Evolutionary conservation across 139 green algal genomes (phyloP), one percentile per base, ranked within the genome.

Genomic region (Tetradesmus lagerheimii): DNA sequence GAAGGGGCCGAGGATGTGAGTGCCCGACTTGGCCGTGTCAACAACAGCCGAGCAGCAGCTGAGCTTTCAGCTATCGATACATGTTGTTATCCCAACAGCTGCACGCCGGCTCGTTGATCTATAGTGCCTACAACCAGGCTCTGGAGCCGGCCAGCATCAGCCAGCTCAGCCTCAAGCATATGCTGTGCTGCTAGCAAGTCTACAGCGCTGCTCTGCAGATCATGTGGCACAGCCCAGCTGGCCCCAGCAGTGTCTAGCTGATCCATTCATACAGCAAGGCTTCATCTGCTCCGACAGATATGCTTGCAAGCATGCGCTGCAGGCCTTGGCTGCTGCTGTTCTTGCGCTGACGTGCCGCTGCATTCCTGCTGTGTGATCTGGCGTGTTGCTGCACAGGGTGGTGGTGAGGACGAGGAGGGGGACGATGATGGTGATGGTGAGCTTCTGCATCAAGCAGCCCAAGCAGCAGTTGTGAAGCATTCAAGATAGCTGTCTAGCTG

Each of bases 1-100:
- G 81, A 87, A 39, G 81, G 53, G 29, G 80, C 14, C 20, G 45
- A 86, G 11, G 80, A 86, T 74, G 80, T 87, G 53, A 50, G 81
- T 86, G 43, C 14, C 12, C n/a, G 9, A 38, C n/a, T 4, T 78
- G 67, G 31, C n/a, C 67, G n/a, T 78, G 67, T 78, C 67, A 78
- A 78, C 67, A 78, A 78, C 67, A 39, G n/a, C 67, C n/a, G 57
- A 31, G 57, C 57, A 71, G 57, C 57, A 71, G 57, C 23, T 31
- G 23, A 71, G 57, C 57, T 31, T 31, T 31, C 57, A 71, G 57
- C 57, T 71, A 18, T 71, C 6, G 23, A 23, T 23, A 71, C 16
- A 29, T 41, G 71, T 29, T 41, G 12, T 38, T 79, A 34, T 31
- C 27, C 57, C 23, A 71, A 23, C 57, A 71, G 12, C 25, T 31